Conservation (phyloP, 2,329 filamentous ascomycete species). For the Pyrenophora tritici-repentis region DNA sequence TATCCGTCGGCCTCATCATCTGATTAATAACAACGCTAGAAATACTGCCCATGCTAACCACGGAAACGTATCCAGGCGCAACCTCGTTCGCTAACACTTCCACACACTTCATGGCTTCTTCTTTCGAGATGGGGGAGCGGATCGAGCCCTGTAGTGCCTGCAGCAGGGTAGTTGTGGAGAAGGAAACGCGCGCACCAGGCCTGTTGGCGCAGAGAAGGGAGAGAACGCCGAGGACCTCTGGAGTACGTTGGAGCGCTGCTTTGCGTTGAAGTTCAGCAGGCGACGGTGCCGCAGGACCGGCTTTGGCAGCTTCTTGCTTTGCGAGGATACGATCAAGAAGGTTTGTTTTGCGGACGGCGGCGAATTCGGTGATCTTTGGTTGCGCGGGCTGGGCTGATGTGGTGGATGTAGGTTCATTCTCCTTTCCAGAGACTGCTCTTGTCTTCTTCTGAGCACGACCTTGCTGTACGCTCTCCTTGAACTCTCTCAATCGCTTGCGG, state of each 20-base stretch:
- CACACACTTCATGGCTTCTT: conserved; percentile 52
- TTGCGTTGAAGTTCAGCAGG: conserved; percentile 52
- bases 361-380: conserved; percentile 46
- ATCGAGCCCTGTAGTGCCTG: conserved; percentile 54
- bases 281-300: conserved; percentile 47
- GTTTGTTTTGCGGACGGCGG: conserved; percentile 50
- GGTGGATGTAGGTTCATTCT: conserved; percentile 30
- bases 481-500: conserved; percentile 69
- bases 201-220: conserved; percentile 49
- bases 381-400: conserved; percentile 25
- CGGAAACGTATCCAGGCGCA: conserved; percentile 50
- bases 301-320: conserved; percentile 51
- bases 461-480: conserved; percentile 64
- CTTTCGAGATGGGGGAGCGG: conserved; percentile 51
- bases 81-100: conserved; percentile 52
- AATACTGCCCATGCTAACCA: conserved; percentile 47
- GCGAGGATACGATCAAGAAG: conserved; percentile 58
- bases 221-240: conserved; percentile 52
- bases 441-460: conserved; percentile 40
- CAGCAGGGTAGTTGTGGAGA: conserved; percentile 50
- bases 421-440: conserved; percentile 35
- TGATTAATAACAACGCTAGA: conserved; percentile 52
- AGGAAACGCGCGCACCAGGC: conserved; percentile 47
- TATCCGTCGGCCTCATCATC: conserved; percentile 39
- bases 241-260: conserved; percentile 54